Base-by-base conservation (phyloP, 371 early-diverging fungal species). In the Rhizopus delemar region DNA sequence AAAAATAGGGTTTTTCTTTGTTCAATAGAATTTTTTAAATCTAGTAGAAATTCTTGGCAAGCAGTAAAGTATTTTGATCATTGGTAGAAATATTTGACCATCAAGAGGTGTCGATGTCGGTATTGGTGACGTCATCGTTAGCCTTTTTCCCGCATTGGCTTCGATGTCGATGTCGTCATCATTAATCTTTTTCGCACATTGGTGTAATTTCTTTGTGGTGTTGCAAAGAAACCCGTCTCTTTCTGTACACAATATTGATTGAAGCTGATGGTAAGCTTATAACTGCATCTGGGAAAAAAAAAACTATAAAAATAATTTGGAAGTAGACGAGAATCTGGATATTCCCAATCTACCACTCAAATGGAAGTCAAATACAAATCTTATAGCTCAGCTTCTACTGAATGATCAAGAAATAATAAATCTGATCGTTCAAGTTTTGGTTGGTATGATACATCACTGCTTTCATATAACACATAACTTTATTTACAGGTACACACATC, bases 401-500 rank as follows among this genome's bases (percentile, higher is more conserved):
- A 57, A 38, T 58, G 52, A 58, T 15, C 51, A 58, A 58, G 51
- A 58, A 49, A 58, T 58, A 51, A 51, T 58, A 58, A 58, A 58
- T 51, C 59, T 51, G 45, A 22, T 58, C 45, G 52, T 51, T 35
- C 59, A 11, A 58, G 43, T 43, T 51, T 43, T 51, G 34, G 43
- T 58, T 51, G 59, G 59, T 58, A 58, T 58, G 51, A 51, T 58
- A 41, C 43, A 46, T 58, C 3, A 46, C 4, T 5, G 38, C 39
- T 43, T 51, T 58, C 41, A 49, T 56, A 56, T 46, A 46, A 35
- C 46, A 46, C 56, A 15, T 43, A 38, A 34, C 51, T n/a, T 35
- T 59, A 53, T 7, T 53, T 53, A 53, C 9, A 39, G 53, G 56
- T 55, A 61, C 56, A 41, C 35, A 55, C 61, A 41, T 55, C 22